phyloP scores from a whole-genome alignment of 495 filamentous ascomycete species.

The Letharia lupina region DNA sequence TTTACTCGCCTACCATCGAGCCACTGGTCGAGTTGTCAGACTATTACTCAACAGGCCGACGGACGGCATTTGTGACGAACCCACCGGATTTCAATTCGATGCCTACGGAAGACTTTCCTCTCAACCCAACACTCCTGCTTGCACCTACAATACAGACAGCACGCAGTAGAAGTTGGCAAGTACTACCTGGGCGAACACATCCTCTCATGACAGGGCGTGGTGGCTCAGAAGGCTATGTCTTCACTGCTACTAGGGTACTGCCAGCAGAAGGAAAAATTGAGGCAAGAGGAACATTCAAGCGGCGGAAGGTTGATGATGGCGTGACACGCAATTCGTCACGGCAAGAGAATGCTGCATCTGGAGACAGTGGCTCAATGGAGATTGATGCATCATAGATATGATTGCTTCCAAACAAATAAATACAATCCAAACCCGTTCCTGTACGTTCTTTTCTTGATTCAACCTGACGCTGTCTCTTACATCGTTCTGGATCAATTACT shows the following conservation, averaged over 20 bases:
- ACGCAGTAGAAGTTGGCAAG: slow-evolving; percentile 72
- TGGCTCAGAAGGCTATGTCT: slow-evolving; percentile 84
- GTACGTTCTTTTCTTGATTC: not conserved
- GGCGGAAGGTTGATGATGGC: slow-evolving; percentile 42
- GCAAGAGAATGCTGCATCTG: not conserved
- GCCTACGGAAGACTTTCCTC: slow-evolving; percentile 63
- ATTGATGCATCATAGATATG: not conserved
- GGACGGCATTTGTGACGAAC: slow-evolving; percentile 58
- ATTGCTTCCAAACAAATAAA: not conserved
- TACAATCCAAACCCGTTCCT: not conserved
- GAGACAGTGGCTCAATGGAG: not conserved
- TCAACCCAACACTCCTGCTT: slow-evolving; percentile 76
- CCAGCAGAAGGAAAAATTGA: slow-evolving; percentile 70
- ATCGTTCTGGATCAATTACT: not conserved
- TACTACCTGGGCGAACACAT: slow-evolving; percentile 85
- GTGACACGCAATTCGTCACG: slow-evolving; percentile 4
- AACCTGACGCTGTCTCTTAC: not conserved
- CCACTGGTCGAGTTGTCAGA: slow-evolving; percentile 67
- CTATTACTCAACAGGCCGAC: slow-evolving; percentile 64
- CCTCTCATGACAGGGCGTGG: slow-evolving; percentile 84
- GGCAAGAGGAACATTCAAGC: slow-evolving; percentile 70
- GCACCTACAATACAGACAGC: slow-evolving; percentile 72
- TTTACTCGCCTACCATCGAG: slow-evolving; percentile 74
- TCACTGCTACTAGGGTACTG: slow-evolving; percentile 71
- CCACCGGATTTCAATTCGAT: slow-evolving; percentile 36